Evolutionary conservation across 768 basidiomycete genomes (phyloP).

Genomic region (Pulveroboletus frians): DNA sequence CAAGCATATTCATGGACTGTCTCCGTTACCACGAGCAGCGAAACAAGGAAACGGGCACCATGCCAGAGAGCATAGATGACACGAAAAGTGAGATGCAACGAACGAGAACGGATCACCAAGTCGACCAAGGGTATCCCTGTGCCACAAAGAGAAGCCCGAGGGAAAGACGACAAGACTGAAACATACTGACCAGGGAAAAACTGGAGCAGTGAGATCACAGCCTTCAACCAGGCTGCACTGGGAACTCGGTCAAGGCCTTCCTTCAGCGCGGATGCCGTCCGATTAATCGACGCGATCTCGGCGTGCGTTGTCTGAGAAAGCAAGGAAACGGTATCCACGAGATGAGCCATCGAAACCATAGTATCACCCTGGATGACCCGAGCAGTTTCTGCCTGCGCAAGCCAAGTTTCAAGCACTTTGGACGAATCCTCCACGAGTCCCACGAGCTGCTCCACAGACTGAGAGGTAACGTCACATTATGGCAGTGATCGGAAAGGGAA

Average conservation of each 20-base stretch:
- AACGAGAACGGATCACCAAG: slow-evolving; percentile 23
- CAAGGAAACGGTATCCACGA: slow-evolving; percentile 34
- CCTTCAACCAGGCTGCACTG: slow-evolving; percentile 21
- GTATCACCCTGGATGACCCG: slow-evolving; percentile 36
- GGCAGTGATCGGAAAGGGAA: slow-evolving; percentile 8
- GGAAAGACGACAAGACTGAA: neutral
- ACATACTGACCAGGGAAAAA: slow-evolving; percentile 23
- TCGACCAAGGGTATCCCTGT: slow-evolving; percentile 11
- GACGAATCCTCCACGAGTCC: slow-evolving; percentile 20
- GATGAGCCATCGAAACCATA: slow-evolving; percentile 30
- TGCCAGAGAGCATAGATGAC: slow-evolving; percentile 28
- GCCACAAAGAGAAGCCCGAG: neutral
- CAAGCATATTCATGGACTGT: neutral
- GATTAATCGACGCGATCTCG: slow-evolving; percentile 46
- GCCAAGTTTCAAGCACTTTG: slow-evolving; percentile 28
- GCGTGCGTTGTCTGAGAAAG: slow-evolving; percentile 36
- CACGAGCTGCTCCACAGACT: slow-evolving; percentile 21
- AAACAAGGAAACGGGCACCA: slow-evolving; percentile 30
- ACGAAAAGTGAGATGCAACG: slow-evolving; percentile 22
- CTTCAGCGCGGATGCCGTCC: slow-evolving; percentile 33
- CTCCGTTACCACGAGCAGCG: slow-evolving; percentile 39
- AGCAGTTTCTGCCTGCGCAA: slow-evolving; percentile 28
- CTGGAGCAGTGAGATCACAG: slow-evolving; percentile 9
- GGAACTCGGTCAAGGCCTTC: slow-evolving; percentile 23
- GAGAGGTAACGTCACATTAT: slow-evolving; percentile 12